phyloP scores from a whole-genome alignment of 1,284 basidiomycete species.

The Irpex lacteus region DNA sequence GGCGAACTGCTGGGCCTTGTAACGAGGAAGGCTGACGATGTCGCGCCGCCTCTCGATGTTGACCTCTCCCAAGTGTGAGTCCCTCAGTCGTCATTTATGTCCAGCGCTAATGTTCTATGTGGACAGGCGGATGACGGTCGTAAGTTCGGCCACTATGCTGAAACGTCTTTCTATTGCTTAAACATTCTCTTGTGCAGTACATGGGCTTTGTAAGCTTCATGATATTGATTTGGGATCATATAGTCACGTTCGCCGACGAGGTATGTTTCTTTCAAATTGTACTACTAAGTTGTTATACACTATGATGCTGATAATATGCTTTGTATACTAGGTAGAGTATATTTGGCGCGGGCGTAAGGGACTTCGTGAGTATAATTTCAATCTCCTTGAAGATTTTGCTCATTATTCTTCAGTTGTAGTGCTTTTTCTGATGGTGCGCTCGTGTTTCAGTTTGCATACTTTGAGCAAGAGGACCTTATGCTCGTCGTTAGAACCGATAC shows the following conservation, averaged over 20 bases:
- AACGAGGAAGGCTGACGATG: background rate
- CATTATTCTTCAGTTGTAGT: constrained; percentile 35
- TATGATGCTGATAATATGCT: background rate
- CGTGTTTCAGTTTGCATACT: background rate
- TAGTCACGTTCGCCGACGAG: constrained; percentile 47
- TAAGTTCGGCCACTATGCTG: background rate
- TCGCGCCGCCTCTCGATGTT: background rate
- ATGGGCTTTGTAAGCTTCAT: constrained; percentile 48
- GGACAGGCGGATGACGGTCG: constrained; percentile 14
- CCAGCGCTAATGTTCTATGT: background rate
- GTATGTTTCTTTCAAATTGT: constrained; percentile 20
- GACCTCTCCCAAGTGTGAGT: constrained; percentile 15
- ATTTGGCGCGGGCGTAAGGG: constrained; percentile 50
- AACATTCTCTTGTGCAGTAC: constrained; percentile 30
- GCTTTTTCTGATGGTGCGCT: constrained; percentile 45
- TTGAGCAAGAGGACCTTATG: background rate
- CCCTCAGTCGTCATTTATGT: background rate
- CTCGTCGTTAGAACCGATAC: constrained; percentile 29
- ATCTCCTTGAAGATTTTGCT: background rate
- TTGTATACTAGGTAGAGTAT: constrained; percentile 36
- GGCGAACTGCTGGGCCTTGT: background rate
- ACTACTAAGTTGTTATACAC: background rate
- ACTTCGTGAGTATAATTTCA: constrained; percentile 30
- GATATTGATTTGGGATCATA: constrained; percentile 46
- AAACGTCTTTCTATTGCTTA: background rate